Evolutionary conservation across 116 monocot species (phyloP), one percentile per base, ranked within the genome.

Genomic region (Posidonia oceanica): DNA sequence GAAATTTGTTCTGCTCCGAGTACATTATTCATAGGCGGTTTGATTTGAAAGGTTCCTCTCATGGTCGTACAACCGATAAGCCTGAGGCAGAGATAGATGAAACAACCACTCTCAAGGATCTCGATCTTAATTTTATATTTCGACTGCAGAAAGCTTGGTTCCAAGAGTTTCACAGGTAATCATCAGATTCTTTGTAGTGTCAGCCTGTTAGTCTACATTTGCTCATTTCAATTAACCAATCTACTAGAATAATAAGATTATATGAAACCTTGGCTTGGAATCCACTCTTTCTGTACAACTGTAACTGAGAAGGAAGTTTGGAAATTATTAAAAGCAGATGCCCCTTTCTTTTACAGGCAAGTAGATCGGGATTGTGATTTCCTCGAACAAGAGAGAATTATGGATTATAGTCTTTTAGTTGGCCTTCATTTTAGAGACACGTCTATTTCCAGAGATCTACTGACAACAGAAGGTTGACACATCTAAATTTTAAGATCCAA

Each of bases 81-180:
- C 83, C 93, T 0, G 89, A 92, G 59, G 69, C 71, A 10, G 89
- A 97, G 65, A 87, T 97, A 69, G 89, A 92, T 68, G 89, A 77
- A 18, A 82, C 68, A 14, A 97, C 93, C 8, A 97, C 87, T 44
- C 79, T 97, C 39, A 97, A 97, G 64, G 97, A 97, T 61, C 92
- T 97, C 53, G 97, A 97, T 74, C 97, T 97, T 52, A 97, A 92
- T 72, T 97, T 89, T 44, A 71, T 97, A 59, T 97, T 97, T 74
- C 76, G 87, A 38, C 57, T 97, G 63, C 85, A 97, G 63, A 76
- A 61, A 65, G 39, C 77, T 65, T 97, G 97, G 97, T 97, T 89
- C 72, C 85, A 89, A 61, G 93, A 97, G 40, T 87, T 92, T 56
- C 73, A 72, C 39, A 87, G 89, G 97, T 97, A 84, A 70, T 38